These are phyloP conservation scores for Penicillium italicum DNA, from an alignment of 2,329 filamentous ascomycete genomes.

Conservation along the genomic window DNA sequence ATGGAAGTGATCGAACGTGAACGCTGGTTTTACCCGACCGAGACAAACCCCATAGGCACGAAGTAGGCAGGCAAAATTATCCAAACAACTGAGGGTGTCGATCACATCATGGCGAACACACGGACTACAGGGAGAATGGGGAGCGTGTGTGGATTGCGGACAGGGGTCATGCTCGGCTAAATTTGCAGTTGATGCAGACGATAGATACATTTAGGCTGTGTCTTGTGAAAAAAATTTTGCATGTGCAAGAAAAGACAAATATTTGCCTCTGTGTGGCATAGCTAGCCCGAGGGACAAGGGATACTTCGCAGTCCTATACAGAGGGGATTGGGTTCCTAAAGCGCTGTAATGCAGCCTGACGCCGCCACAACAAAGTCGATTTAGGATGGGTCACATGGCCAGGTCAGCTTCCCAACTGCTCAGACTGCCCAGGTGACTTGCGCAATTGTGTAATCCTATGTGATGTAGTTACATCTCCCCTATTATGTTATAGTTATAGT, in stretches of 20 bases:
- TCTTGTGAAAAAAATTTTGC: not conserved
- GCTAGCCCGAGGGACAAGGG: too few species aligned
- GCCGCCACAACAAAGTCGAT: not conserved
- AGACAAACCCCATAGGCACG: slow-evolving; percentile 8
- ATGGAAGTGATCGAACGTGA: slow-evolving; percentile 12
- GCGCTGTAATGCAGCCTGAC: too few species aligned
- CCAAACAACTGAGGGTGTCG: slow-evolving; percentile 12
- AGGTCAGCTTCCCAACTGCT: not conserved
- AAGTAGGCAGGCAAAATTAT: slow-evolving; percentile 15
- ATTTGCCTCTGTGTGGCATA: not conserved
- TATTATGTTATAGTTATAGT: too few species aligned
- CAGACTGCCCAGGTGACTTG: not conserved
- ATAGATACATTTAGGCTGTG: too few species aligned
- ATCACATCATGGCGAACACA: slow-evolving; percentile 11
- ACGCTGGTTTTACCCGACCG: slow-evolving; percentile 7
- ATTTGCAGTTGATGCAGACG: not conserved
- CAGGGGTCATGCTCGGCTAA: slow-evolving; percentile 12
- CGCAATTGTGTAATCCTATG: not conserved
- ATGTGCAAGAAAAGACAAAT: not conserved
- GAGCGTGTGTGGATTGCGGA: slow-evolving; percentile 6
- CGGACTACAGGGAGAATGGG: not conserved
- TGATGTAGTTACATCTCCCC: too few species aligned
- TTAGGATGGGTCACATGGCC: not conserved
- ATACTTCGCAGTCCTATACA: too few species aligned
- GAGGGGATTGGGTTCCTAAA: too few species aligned